Percentiles rank a stretch among this genome's conserved stretches.
These are phyloP conservation scores for apple (Malus domestica) DNA, from an alignment of 306 rosid genomes.

Conservation along the genomic window ASM211411v1 NC_041803.1:1492001-1492500, in stretches of 20 bases:
- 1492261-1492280: neutral
- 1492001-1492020: conserved; percentile 69
- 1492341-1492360: conserved; percentile 88
- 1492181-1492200: conserved; percentile 72
- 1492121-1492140: neutral
- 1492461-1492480: conserved; percentile 25
- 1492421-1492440: neutral
- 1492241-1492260: neutral
- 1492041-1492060: conserved; percentile 69
- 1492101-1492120: neutral
- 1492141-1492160: conserved; percentile 33
- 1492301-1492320: conserved; percentile 44
- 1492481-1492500: conserved; percentile 61
- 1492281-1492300: neutral
- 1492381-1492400: neutral
- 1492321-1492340: conserved; percentile 74
- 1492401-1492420: neutral
- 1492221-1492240: conserved; percentile 52
- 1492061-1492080: conserved; percentile 78
- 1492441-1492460: neutral
- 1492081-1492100: neutral
- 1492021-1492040: conserved; percentile 55
- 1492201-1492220: conserved; percentile 75
- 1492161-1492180: conserved; percentile 60
- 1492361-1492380: conserved; percentile 35